phyloP scores from a whole-genome alignment of 1,284 basidiomycete genomes.

The Ustilago trichophora region DNA sequence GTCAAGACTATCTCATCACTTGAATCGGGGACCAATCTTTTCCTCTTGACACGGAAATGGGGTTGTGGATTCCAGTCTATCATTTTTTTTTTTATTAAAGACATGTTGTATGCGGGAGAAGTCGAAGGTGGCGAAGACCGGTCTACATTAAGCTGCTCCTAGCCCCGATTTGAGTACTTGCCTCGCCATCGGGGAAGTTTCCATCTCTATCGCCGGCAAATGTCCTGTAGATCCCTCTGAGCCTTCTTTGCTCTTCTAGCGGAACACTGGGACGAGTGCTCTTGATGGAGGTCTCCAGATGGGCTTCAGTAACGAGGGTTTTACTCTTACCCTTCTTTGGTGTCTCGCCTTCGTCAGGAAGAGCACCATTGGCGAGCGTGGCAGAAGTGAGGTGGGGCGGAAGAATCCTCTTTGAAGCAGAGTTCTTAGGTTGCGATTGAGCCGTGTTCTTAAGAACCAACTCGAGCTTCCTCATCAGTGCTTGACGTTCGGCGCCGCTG shows the following conservation, averaged over 20 bases:
- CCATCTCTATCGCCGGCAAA: constrained; percentile 63
- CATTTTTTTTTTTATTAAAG: too few relatives aligned
- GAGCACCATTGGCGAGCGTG: neutral
- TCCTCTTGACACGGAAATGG: too few relatives aligned
- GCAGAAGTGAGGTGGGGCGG: constrained; percentile 9
- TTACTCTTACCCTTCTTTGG: constrained; percentile 11
- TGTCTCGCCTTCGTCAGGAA: neutral
- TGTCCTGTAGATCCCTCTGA: constrained; percentile 53
- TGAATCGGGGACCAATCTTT: too few relatives aligned
- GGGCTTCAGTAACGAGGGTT: constrained; percentile 47
- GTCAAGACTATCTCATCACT: too few relatives aligned
- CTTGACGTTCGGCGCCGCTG: constrained; percentile 54
- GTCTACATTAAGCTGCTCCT: constrained; percentile 63
- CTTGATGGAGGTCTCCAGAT: constrained; percentile 54
- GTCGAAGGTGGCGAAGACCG: too few relatives aligned
- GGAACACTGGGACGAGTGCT: constrained; percentile 63
- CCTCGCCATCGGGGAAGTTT: constrained; percentile 59
- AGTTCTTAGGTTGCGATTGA: neutral
- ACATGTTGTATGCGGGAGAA: too few relatives aligned
- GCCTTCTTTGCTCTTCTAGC: constrained; percentile 48
- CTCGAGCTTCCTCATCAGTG: constrained; percentile 48
- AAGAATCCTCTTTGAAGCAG: constrained; percentile 9
- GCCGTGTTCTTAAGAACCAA: constrained; percentile 36
- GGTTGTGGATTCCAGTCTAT: too few relatives aligned
- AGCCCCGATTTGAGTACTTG: constrained; percentile 55